These are phyloP conservation scores for Candida saitoana DNA, from an alignment of 805 yeast species.

Conservation along the genomic window DNA sequence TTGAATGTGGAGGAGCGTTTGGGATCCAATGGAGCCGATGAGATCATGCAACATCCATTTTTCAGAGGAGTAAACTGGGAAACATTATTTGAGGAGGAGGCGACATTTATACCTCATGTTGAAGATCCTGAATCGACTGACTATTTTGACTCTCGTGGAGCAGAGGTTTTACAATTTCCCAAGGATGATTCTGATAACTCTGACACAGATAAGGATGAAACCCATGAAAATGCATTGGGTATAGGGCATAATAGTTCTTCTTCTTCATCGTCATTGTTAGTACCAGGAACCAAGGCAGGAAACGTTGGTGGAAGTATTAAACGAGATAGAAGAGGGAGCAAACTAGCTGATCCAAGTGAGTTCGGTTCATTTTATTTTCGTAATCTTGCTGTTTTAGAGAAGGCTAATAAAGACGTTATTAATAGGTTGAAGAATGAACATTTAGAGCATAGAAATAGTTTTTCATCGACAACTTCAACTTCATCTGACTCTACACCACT, in stretches of 20 bases:
- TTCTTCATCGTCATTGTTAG: conserved; percentile 4
- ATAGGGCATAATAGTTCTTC: conserved; percentile 11
- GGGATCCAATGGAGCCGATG: conserved; percentile 75
- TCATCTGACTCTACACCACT: conserved; percentile 43
- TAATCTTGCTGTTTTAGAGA: conserved; percentile 83
- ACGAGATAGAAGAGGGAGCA: conserved; percentile 69
- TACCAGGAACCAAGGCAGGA: conserved; percentile 2
- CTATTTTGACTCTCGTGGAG: conserved; percentile 90
- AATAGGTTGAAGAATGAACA: conserved; percentile 84
- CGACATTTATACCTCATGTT: conserved; percentile 76
- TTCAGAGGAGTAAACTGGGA: conserved; percentile 75
- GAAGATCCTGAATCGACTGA: conserved; percentile 85
- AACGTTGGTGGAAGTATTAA: conserved; percentile 16
- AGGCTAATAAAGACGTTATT: conserved; percentile 90
- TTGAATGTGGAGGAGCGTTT: conserved; percentile 64
- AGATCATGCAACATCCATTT: conserved; percentile 75
- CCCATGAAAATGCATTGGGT: conserved; percentile 9
- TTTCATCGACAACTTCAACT: conserved; percentile 35
- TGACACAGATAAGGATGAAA: conserved; percentile 18
- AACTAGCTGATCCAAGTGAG: conserved; percentile 68
- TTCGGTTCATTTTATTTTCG: conserved; percentile 93
- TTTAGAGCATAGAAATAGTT: conserved; percentile 51
- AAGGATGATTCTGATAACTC: conserved; percentile 39
- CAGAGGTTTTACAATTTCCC: conserved; percentile 62
- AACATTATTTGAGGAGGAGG: conserved; percentile 60